These are phyloP conservation scores for Taphrina confusa DNA, from an alignment of 1,139 yeast genomes.

Conservation along the genomic window DNA sequence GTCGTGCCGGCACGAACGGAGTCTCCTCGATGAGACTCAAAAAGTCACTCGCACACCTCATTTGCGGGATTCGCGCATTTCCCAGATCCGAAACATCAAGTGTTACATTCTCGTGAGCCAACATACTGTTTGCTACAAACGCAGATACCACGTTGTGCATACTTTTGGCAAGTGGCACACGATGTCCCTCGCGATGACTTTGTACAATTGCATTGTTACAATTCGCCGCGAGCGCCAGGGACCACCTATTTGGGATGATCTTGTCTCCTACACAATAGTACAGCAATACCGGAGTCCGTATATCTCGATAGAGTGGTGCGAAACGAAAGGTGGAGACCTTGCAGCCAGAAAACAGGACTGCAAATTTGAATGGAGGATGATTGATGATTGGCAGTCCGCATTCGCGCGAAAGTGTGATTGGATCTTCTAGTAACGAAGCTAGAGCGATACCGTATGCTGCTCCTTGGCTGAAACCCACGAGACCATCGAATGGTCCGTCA, in stretches of 20 bases:
- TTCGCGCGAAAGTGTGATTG: background rate
- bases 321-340: constrained; percentile 58
- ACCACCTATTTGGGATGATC: constrained; percentile 31
- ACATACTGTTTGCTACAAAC: background rate
- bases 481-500: constrained; percentile 86
- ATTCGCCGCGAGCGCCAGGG: constrained; percentile 25
- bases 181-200: constrained; percentile 29
- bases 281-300: constrained; percentile 62
- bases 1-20: constrained; percentile 17
- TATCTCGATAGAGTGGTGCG: constrained; percentile 52
- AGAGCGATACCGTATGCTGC: constrained; percentile 67
- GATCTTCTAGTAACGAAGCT: constrained; percentile 30
- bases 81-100: background rate
- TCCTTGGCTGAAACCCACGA: constrained; percentile 91
- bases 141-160: constrained; percentile 2
- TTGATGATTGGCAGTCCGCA: constrained; percentile 27
- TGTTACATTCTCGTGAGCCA: background rate
- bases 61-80: background rate
- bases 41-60: constrained; percentile 32
- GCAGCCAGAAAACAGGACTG: constrained; percentile 76
- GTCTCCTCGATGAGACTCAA: constrained; percentile 23
- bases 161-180: constrained; percentile 12
- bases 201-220: constrained; percentile 6
- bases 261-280: constrained; percentile 29
- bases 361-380: constrained; percentile 63